Base-by-base conservation (phyloP, 306 rosid species). In the Urtica urens region DNA sequence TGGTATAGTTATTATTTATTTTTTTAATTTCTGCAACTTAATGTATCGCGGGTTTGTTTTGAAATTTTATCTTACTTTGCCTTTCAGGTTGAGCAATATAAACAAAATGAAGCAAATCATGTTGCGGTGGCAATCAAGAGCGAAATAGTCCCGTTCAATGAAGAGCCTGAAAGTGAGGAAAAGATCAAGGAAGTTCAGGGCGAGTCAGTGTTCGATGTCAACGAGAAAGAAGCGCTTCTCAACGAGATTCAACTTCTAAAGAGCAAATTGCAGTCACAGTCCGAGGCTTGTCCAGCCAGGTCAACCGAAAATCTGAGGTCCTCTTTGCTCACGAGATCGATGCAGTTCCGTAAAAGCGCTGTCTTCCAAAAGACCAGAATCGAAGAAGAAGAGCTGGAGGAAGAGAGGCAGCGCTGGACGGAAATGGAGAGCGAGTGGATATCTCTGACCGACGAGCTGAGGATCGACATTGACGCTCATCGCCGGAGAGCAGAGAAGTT, bases 381-480 rank as follows among this genome's bases (percentile, higher is more conserved):
- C 30, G 94, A 81, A 57, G 99, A 90, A 46, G 94, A 81, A 57
- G 99, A 90, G 44, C 73, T 79, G 19, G 87, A 82, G 58, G 71
- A 35, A 48, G 99, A 90, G 74, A 74, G 95, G 65, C 50, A 85
- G 58, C 75, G 81, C 60, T 90, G 99, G 99, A 81, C 82, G 16
- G 95, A 90, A 73, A 82, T 90, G 94, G 99, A 90, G 72, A 81
- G 99, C 31, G 95, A 90, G 39, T 81, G 99, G 99, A 90, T 90
- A 59, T 85, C 86, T 41, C 72, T 90, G 28, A 90, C 99, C 20
- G 99, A 90, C 51, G 99, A 85, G 54, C 77, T 85, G 47, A 71
- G 96, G 61, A 72, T 85, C 55, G 96, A 92, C 41, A 74, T 92
- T 20, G 93, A 82, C 39, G 64, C 84, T 23, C 75, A 29, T 53